These are phyloP conservation scores for Boletus rubroflammeus DNA, from an alignment of 768 basidiomycete species.

Conservation along the genomic window DNA sequence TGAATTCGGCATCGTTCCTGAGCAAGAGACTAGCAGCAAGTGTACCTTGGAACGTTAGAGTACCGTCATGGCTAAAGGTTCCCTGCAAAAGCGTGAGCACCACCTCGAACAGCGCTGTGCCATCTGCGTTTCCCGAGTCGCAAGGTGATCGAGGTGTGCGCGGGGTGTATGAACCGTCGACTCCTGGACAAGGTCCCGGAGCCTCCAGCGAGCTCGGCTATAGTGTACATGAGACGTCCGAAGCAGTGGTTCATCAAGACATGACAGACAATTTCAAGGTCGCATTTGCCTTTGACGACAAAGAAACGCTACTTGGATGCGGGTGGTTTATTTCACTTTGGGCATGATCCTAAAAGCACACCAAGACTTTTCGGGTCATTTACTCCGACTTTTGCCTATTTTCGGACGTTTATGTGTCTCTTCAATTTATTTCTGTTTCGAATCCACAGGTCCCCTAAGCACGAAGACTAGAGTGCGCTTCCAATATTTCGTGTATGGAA, in stretches of 20 bases:
- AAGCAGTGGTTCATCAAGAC: constrained; percentile 57
- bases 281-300: constrained; percentile 85
- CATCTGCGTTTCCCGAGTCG: too few species aligned
- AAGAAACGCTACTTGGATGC: constrained; percentile 87
- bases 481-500: neutral
- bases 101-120: too few species aligned
- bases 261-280: constrained; percentile 70
- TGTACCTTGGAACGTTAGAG: too few species aligned
- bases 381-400: constrained; percentile 86
- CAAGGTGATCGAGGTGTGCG: too few species aligned
- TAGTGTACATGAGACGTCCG: constrained; percentile 78
- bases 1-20: constrained; percentile 16
- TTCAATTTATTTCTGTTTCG: constrained; percentile 90
- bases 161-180: too few species aligned
- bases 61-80: neutral
- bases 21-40: constrained; percentile 20
- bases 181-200: too few species aligned
- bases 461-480: constrained; percentile 73
- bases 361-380: constrained; percentile 85
- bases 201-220: too few species aligned
- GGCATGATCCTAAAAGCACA: constrained; percentile 2
- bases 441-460: constrained; percentile 76
- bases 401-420: constrained; percentile 88
- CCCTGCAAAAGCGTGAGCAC: too few species aligned
- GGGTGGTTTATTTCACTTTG: constrained; percentile 33